Conservation (phyloP, 2,329 filamentous ascomycete species). For the Fusarium pseudograminearum region DNA sequence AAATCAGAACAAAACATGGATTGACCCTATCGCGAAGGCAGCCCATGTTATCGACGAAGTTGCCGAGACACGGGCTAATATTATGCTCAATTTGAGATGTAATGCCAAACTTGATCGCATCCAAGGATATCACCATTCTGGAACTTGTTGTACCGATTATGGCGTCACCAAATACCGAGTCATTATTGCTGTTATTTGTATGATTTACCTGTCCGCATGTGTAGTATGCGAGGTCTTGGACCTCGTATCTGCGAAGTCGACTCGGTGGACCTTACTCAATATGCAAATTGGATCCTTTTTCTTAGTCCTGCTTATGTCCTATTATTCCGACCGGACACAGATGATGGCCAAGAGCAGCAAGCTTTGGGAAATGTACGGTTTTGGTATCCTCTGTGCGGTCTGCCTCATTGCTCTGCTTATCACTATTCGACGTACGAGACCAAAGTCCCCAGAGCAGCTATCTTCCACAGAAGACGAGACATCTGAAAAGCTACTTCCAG, state of each 20-base stretch:
- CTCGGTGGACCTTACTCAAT: constrained; percentile 28
- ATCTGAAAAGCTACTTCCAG: background rate
- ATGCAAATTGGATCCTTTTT: constrained; percentile 42
- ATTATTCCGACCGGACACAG: constrained; percentile 46
- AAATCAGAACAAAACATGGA: constrained; percentile 32
- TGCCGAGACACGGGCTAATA: constrained; percentile 50
- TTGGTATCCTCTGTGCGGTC: constrained; percentile 14
- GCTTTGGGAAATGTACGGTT: constrained; percentile 28
- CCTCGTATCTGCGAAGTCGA: constrained; percentile 6
- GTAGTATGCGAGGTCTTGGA: constrained; percentile 25
- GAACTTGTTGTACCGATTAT: constrained; percentile 67
- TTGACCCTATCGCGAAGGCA: constrained; percentile 36
- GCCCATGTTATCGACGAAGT: constrained; percentile 49
- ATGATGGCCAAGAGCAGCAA: constrained; percentile 43
- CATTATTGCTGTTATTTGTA: constrained; percentile 34
- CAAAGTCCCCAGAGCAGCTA: rapidly evolving
- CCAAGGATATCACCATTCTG: constrained; percentile 56
- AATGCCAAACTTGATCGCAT: constrained; percentile 54
- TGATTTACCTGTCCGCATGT: constrained; percentile 36
- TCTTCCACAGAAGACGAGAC: background rate
- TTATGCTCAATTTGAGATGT: constrained; percentile 66
- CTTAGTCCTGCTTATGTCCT: constrained; percentile 42
- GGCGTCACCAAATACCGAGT: constrained; percentile 27
- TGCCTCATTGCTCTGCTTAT: constrained; percentile 1
- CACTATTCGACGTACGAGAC: constrained; percentile 21